A percentile compares a stretch with the other conserved stretches of the same genome.
phyloP scores from a whole-genome alignment of 192 early-diverging fungal species.

The Coemansia sp. region DNA sequence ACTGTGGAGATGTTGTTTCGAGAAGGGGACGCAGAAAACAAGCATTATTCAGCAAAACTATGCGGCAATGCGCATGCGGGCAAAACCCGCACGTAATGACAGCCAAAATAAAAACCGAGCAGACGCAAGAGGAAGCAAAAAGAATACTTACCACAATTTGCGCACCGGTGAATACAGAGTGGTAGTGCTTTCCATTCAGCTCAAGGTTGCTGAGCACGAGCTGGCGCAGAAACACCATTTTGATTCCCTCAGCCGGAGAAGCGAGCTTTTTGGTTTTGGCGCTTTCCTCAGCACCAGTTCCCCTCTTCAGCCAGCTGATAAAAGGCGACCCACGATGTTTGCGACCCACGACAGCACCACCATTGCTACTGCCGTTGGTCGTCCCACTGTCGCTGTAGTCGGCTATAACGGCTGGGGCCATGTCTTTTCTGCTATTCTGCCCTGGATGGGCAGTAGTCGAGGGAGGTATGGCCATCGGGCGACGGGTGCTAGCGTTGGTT shows the following conservation, averaged over 20 bases:
- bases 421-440: conserved; percentile 1
- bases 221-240: conserved; percentile 48
- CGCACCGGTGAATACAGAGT: conserved; percentile 52
- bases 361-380: not conserved
- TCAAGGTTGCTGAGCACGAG: conserved; percentile 48
- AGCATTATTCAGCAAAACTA: not conserved
- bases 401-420: not conserved
- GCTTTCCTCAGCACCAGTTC: conserved; percentile 5
- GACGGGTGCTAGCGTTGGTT: not conserved
- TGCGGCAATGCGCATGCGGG: not conserved
- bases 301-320: conserved; percentile 48
- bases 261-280: conserved; percentile 49
- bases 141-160: conserved; percentile 52
- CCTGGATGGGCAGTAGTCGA: conserved; percentile 4
- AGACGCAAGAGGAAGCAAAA: not conserved
- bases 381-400: not conserved
- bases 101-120: not conserved
- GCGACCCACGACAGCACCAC: conserved; percentile 7
- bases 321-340: conserved; percentile 36
- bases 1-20: not conserved
- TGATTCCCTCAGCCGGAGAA: conserved; percentile 55
- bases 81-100: not conserved
- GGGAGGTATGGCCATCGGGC: conserved; percentile 2
- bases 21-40: not conserved
- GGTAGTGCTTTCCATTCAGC: conserved; percentile 47